Evolutionary conservation across 129 eudicot genomes (phyloP), one percentile per base, ranked within the genome.

Genomic region (Logfia minima): DNA sequence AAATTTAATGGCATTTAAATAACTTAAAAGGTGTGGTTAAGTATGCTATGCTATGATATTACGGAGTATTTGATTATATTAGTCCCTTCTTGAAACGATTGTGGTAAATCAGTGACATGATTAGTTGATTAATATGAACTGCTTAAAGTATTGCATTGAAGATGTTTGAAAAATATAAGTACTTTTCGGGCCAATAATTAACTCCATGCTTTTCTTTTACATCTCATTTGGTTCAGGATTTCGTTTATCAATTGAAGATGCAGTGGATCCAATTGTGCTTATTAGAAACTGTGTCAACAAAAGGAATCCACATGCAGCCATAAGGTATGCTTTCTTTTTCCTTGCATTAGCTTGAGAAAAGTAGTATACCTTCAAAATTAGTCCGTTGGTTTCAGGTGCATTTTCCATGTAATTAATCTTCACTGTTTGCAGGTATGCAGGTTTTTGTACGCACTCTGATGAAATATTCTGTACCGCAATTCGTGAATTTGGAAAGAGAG

Each of bases 401-500:
- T 26, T 45, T 64, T 4, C 43, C 35, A 4, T 43, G 19, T 69
- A 55, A 14, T 73, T 56, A 35, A 60, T 73, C 34, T 14, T n/a
- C n/a, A 73, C 34, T 22, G 53, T 76, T 35, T 82, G 86, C 86
- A 93, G 98, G 90, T 88, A 78, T 74, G 93, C 97, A 66, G 82
- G 82, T 26, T 75, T 73, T 62, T 88, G 84, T 75, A 84, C 83
- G 24, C 87, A 66, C 53, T 84, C 83, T 7, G 87, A 91, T 69
- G 84, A 84, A 63, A 66, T 86, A 52, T 81, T 87, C 67, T 93
- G 93, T 80, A 74, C 77, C 52, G 79, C 85, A 58, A 91, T 93
- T 75, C 90, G 77, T 60, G 96, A 89, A 58, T 93, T 90, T 82
- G 98, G 98, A 78, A 91, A 91, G 86, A 88, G 84, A 82, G 81